Base-by-base conservation (phyloP, 192 early-diverging fungal genomes). In the Ramicandelaber brevisporus region DNA sequence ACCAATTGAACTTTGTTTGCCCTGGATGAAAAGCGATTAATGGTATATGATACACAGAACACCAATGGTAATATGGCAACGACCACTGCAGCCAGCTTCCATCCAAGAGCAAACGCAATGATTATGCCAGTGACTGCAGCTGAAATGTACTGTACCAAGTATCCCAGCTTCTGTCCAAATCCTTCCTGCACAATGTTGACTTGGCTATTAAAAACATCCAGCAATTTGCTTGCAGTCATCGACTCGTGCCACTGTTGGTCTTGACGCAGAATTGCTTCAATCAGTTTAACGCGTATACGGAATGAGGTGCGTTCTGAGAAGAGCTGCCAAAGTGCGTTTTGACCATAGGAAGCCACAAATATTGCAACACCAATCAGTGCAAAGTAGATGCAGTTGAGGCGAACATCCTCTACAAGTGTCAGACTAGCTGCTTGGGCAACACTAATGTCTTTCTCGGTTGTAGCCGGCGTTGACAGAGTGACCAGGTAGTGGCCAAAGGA, bases 181-280 rank as follows among this genome's bases (percentile, higher is more conserved):
- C 77, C 83, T 41, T 86, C 83, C 46, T 88, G 82, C 19, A 83
- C 65, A 17, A 85, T 29, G 28, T 71, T 68, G 16, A 73, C 85
- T 29, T 92, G 80, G 31, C 68, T 62, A 26, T 80, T 72, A 27
- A 92, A 63, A 15, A 81, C 71, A 14, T 80, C 78, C 3, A 78
- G 74, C 22, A 95, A 59, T 30, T 76, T 74, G 29, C 80, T 83
- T 14, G 69, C 61, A 33, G 65, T 60, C 30, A 61, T 54, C 18
- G 48, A 54, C 32, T 95, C 88, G 42, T 85, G 85, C 70, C 76
- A 95, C 8, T 59, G 63, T 21, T 79, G 67, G 15, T 89, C 73
- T 44, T 89, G 85, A 26, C 78, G 62, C 29, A 95, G 56, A 29
- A 89, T 70, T 2, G 75, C 40, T 17, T 55, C 44, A 17, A 84